Evolutionary conservation across 257 asterid species (phyloP).

Genomic region (Orobanche coerulescens): DNA sequence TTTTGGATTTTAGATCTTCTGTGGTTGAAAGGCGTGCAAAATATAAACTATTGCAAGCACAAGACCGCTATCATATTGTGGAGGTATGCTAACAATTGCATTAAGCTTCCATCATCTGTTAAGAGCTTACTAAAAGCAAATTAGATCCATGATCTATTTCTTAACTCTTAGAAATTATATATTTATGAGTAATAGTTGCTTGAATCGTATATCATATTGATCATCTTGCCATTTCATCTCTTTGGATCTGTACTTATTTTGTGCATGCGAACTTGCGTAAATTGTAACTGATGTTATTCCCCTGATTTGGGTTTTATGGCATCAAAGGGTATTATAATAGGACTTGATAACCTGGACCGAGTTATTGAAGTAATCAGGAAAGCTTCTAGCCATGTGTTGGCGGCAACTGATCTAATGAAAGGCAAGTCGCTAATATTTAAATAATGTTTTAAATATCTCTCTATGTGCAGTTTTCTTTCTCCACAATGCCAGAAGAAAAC

Average conservation of each 20-base stretch:
- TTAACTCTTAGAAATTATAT: background rate
- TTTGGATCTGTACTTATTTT: constrained; percentile 12
- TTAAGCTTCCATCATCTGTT: background rate
- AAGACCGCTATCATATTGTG: constrained; percentile 82
- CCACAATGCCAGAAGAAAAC: background rate
- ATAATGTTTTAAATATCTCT: constrained; percentile 2
- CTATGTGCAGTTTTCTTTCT: constrained; percentile 10
- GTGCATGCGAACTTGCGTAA: background rate
- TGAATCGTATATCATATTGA: constrained; percentile 5
- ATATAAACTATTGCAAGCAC: constrained; percentile 75
- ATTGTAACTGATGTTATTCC: constrained; percentile 14
- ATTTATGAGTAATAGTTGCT: background rate
- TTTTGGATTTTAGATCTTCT: constrained; percentile 85
- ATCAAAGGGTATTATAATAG: constrained; percentile 67
- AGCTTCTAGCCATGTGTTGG: constrained; percentile 62
- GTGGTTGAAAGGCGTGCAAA: constrained; percentile 89
- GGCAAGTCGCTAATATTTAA: constrained; percentile 36
- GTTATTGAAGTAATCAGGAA: constrained; percentile 61
- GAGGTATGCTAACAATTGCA: constrained; percentile 49
- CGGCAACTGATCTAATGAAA: constrained; percentile 55
- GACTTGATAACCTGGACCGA: constrained; percentile 81
- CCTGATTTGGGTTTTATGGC: constrained; percentile 23
- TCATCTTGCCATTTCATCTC: background rate
- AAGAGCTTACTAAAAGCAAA: background rate
- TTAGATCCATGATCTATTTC: background rate